Conservation (phyloP, 73 alveolate species). For the Tetrahymena elliotti region DNA sequence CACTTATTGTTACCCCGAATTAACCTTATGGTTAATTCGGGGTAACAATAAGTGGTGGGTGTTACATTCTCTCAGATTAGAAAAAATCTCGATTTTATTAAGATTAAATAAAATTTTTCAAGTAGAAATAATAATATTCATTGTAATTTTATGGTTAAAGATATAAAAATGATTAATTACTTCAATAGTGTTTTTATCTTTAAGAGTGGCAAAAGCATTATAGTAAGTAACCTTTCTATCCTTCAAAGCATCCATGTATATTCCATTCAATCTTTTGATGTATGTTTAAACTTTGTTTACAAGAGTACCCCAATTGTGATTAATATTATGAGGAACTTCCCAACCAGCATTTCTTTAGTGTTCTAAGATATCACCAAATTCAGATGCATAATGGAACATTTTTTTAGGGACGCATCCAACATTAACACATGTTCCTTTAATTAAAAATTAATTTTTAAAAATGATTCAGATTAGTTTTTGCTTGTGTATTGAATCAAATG, state of each 20-base stretch:
- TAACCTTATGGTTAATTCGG: too few relatives aligned
- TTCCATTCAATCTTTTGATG: slow-evolving; percentile 33
- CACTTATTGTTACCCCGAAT: too few relatives aligned
- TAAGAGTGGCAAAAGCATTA: slow-evolving; percentile 45
- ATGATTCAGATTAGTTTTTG: too few relatives aligned
- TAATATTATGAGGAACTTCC: neutral
- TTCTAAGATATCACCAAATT: slow-evolving; percentile 39
- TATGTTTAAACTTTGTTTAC: slow-evolving; percentile 41
- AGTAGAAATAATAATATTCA: neutral
- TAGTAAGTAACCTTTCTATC: slow-evolving; percentile 38
- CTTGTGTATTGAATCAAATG: neutral
- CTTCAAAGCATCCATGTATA: slow-evolving; percentile 33
- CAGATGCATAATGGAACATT: slow-evolving; percentile 87
- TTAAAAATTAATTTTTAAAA: too few relatives aligned
- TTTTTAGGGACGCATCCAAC: slow-evolving; percentile 99
- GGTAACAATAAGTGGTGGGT: too few relatives aligned
- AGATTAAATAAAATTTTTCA: neutral
- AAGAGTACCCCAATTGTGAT: slow-evolving; percentile 50
- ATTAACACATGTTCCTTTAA: slow-evolving; percentile 96
- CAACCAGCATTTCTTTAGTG: neutral
- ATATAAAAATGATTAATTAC: neutral
- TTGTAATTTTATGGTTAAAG: neutral
- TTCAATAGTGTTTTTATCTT: slow-evolving; percentile 46
- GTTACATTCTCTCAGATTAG: neutral
- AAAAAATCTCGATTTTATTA: neutral